These are phyloP conservation scores for Exserohilum turcica DNA, from an alignment of 2,329 filamentous ascomycete species.

Conservation along the genomic window DNA sequence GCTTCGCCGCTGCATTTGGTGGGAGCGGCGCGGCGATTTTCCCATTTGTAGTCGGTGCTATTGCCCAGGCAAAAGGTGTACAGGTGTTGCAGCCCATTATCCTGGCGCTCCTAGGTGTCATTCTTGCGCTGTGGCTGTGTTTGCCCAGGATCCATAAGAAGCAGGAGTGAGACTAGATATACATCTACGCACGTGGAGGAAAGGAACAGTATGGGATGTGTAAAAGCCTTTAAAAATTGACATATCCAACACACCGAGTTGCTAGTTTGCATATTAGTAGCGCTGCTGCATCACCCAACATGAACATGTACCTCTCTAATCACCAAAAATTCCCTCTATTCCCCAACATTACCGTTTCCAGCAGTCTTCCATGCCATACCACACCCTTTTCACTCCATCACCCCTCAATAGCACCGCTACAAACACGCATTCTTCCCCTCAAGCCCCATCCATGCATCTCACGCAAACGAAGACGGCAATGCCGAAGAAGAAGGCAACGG, in stretches of 20 bases:
- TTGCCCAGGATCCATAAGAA: conserved; percentile 55
- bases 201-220: not conserved
- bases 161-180: conserved; percentile 30
- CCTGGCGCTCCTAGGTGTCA: conserved; percentile 58
- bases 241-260: not conserved
- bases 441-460: no score
- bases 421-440: no score
- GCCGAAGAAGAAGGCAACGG: no score
- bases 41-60: conserved; percentile 70
- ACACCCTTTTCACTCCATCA: no score
- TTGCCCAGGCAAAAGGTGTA: conserved; percentile 66
- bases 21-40: conserved; percentile 71
- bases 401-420: no score
- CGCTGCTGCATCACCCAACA: no score
- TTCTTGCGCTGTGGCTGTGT: conserved; percentile 58
- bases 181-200: not conserved
- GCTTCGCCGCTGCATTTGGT: conserved; percentile 79
- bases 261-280: no score
- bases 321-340: no score
- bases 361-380: no score
- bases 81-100: conserved; percentile 65
- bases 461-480: no score
- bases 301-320: no score
- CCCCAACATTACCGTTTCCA: no score
- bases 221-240: not conserved